A percentile compares a stretch with the other conserved stretches of the same genome.
Conservation (phyloP, 345 rosid species). For the Clausena lansium region DNA sequence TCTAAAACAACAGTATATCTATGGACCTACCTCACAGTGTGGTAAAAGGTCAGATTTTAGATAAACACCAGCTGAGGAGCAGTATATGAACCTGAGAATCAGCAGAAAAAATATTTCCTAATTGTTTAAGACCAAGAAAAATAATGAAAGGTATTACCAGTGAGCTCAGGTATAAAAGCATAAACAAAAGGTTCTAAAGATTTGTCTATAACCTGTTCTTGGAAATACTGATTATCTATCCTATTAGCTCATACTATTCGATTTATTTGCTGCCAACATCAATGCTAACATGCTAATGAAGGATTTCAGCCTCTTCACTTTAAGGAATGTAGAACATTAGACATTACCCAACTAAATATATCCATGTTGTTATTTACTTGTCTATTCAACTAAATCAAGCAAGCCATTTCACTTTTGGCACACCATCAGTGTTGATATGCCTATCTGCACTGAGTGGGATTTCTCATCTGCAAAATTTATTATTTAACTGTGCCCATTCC, state of each 20-base stretch:
- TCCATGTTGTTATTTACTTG: neutral
- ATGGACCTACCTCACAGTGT: conserved; percentile 63
- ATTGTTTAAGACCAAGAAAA: neutral
- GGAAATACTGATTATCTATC: neutral
- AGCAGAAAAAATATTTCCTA: conserved; percentile 13
- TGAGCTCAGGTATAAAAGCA: neutral
- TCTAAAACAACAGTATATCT: neutral
- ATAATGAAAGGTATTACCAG: neutral
- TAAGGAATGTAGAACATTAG: neutral
- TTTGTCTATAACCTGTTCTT: neutral
- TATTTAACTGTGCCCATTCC: neutral
- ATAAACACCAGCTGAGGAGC: conserved; percentile 97
- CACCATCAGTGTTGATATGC: neutral
- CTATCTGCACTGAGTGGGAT: neutral
- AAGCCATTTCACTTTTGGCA: neutral
- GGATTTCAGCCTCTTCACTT: neutral
- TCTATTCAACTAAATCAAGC: neutral
- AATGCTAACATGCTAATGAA: neutral
- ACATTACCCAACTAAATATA: neutral
- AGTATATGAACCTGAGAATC: conserved; percentile 75
- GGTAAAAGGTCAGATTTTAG: conserved; percentile 85
- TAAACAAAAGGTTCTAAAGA: neutral
- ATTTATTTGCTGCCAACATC: neutral
- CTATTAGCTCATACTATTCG: neutral
- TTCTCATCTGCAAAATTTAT: neutral